phyloP scores from a whole-genome alignment of 2,329 filamentous ascomycete genomes.

The Zopfia rhizophila region DNA sequence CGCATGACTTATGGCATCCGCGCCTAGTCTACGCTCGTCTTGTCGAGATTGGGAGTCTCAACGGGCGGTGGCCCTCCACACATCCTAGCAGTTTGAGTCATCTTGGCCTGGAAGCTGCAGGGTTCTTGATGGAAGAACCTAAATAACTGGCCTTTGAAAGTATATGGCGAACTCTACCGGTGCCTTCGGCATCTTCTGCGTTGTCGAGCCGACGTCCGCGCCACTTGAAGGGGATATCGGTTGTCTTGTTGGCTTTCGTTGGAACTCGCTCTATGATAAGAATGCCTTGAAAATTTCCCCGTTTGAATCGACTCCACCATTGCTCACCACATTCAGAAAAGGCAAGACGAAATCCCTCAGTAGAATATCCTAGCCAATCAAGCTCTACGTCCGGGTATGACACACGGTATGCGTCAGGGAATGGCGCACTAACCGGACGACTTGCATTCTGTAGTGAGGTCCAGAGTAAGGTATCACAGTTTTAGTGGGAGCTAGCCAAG shows the following conservation, averaged over 20 bases:
- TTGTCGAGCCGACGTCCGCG: neutral
- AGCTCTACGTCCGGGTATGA: neutral
- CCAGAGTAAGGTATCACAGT: constrained; percentile 3
- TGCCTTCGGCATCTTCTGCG: neutral
- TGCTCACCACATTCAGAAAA: neutral
- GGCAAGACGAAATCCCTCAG: neutral
- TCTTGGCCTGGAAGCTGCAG: neutral
- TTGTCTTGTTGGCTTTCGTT: neutral
- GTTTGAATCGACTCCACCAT: constrained; percentile 3
- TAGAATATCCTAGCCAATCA: constrained; percentile 1
- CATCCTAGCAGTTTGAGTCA: neutral
- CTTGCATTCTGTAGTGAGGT: neutral
- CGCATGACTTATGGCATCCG: neutral
- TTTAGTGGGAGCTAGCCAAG: neutral
- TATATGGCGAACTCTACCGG: neutral
- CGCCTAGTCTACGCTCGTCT: neutral
- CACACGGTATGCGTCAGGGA: neutral
- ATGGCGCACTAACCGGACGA: neutral
- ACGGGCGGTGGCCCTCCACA: neutral
- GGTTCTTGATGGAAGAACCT: neutral
- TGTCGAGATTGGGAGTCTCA: neutral
- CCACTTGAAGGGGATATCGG: neutral
- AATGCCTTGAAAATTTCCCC: constrained; percentile 1
- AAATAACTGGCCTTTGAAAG: neutral
- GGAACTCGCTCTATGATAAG: constrained; percentile 2